These are phyloP conservation scores for Boletus barrowsii DNA, from an alignment of 768 basidiomycete genomes.

Conservation along the genomic window DNA sequence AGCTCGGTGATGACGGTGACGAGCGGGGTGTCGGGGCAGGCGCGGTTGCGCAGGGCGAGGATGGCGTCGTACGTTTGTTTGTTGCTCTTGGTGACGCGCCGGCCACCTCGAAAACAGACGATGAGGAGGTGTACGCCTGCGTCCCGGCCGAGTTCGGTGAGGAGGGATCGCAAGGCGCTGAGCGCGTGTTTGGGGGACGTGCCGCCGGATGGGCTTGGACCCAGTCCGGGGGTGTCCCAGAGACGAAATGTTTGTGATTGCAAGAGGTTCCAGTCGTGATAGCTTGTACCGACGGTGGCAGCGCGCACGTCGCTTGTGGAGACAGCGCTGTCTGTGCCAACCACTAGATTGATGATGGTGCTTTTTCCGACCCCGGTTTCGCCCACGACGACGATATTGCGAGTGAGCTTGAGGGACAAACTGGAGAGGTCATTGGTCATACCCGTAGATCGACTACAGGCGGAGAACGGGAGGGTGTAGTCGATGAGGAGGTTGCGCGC, in stretches of 20 bases:
- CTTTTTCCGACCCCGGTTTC: constrained; percentile 33
- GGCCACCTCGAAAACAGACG: constrained; percentile 18
- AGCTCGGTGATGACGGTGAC: constrained; percentile 20
- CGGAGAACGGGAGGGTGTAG: constrained; percentile 13
- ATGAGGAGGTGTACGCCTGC: constrained; percentile 21
- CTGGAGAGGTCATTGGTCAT: constrained; percentile 5
- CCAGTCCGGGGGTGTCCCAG: constrained; percentile 25
- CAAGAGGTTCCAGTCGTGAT: constrained; percentile 21
- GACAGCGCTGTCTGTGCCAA: constrained; percentile 15
- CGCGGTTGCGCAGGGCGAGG: constrained; percentile 13
- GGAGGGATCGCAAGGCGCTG: constrained; percentile 20
- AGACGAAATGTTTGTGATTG: constrained; percentile 24
- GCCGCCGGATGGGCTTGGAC: constrained; percentile 12
- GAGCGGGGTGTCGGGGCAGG: constrained; percentile 18
- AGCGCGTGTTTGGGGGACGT: constrained; percentile 9
- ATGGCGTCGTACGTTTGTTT: constrained; percentile 21
- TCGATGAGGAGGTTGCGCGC: constrained; percentile 23
- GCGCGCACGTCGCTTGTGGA: constrained; percentile 15
- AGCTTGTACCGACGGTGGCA: constrained; percentile 20
- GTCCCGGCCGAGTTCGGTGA: constrained; percentile 16
- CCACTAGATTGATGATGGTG: constrained; percentile 18
- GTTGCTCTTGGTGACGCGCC: constrained; percentile 18
- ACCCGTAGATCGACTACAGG: not conserved
- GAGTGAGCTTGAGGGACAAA: constrained; percentile 15
- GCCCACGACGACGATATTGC: constrained; percentile 39